A percentile compares a stretch with the other conserved stretches of the same genome.
Evolutionary conservation across 2,329 filamentous ascomycete genomes (phyloP).

Genomic region (Pseudogymnoascus sp.): DNA sequence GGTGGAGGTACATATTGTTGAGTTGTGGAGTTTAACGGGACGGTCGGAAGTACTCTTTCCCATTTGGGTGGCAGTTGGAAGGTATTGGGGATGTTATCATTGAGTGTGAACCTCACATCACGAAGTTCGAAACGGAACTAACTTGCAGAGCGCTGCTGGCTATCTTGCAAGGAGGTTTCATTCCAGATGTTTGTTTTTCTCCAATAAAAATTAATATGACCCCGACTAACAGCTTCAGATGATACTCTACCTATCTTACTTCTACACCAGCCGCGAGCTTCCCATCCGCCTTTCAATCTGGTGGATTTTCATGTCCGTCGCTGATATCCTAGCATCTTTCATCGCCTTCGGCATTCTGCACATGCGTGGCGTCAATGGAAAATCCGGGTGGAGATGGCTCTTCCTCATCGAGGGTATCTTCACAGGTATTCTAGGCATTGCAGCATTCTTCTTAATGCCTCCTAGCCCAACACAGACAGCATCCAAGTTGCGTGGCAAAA

Average conservation of each 20-base stretch:
- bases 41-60: not conserved
- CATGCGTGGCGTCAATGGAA: slow-evolving; percentile 17
- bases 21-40: not conserved
- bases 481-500: slow-evolving; percentile 47
- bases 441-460: slow-evolving; percentile 20
- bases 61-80: too few relatives aligned
- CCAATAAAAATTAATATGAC: slow-evolving; percentile 41
- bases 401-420: slow-evolving; percentile 21
- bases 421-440: slow-evolving; percentile 20
- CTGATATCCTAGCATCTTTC: slow-evolving; percentile 20
- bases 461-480: slow-evolving; percentile 25
- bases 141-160: slow-evolving; percentile 19
- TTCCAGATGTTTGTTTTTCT: slow-evolving; percentile 38
- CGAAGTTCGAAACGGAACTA: not conserved
- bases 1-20: not conserved
- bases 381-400: slow-evolving; percentile 34
- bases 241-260: slow-evolving; percentile 23
- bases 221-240: slow-evolving; percentile 33
- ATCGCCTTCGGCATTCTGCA: slow-evolving; percentile 22
- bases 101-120: not conserved
- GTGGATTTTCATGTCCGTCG: slow-evolving; percentile 19
- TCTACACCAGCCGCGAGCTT: slow-evolving; percentile 23
- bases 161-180: slow-evolving; percentile 23
- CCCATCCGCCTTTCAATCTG: slow-evolving; percentile 21
- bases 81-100: slow-evolving; percentile 6